Evolutionary conservation across 106 monocot species (phyloP).

Genomic region (Dioscorea dumetorum): DNA sequence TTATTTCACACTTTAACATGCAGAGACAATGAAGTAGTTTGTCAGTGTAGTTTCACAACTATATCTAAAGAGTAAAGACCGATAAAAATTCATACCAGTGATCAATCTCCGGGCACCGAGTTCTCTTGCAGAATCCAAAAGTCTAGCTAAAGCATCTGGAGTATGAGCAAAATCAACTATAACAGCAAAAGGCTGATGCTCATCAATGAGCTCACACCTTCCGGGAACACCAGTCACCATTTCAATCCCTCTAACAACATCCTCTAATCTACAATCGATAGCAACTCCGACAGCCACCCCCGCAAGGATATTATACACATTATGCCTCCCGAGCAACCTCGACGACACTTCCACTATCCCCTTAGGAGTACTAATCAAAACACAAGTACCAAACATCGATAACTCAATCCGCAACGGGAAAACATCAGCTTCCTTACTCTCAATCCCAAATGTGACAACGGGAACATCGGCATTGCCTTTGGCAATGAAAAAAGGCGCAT

Average conservation of each 20-base stretch:
- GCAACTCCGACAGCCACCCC: constrained; percentile 26
- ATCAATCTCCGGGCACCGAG: constrained; percentile 24
- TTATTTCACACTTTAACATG: too few relatives aligned
- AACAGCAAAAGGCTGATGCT: constrained; percentile 22
- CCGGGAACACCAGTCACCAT: constrained; percentile 17
- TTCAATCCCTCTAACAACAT: constrained; percentile 21
- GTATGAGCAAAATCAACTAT: constrained; percentile 31
- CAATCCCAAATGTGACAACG: constrained; percentile 19
- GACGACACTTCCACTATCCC: constrained; percentile 23
- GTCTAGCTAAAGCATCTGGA: constrained; percentile 30
- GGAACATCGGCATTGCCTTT: constrained; percentile 18
- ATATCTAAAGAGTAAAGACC: background rate
- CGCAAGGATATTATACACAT: constrained; percentile 26
- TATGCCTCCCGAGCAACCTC: constrained; percentile 26
- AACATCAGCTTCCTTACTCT: constrained; percentile 24
- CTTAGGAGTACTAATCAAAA: constrained; percentile 15
- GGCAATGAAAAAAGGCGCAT: constrained; percentile 11
- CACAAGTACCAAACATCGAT: constrained; percentile 9
- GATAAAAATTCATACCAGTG: constrained; percentile 25
- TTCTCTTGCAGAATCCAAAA: constrained; percentile 34
- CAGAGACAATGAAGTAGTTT: too few relatives aligned
- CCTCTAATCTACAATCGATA: constrained; percentile 10
- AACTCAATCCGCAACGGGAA: constrained; percentile 13
- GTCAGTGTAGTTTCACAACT: too few relatives aligned
- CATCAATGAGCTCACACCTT: constrained; percentile 25